These are phyloP conservation scores for Tephrocybe sp. DNA, from an alignment of 768 basidiomycete genomes.

Conservation along the genomic window DNA sequence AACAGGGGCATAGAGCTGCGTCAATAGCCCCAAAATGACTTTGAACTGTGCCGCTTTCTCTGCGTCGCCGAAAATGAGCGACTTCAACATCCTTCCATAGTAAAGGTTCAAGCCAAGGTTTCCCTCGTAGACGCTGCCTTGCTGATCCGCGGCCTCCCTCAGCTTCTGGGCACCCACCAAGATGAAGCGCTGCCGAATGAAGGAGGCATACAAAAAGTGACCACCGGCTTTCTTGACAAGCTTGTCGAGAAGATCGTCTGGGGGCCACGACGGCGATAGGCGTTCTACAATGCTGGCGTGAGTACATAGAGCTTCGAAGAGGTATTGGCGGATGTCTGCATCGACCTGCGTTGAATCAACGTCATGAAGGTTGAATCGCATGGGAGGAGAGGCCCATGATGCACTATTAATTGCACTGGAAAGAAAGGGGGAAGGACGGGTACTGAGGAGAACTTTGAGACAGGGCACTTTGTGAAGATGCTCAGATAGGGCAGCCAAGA, in stretches of 20 bases:
- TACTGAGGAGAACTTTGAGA: slow-evolving; percentile 18
- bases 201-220: slow-evolving; percentile 16
- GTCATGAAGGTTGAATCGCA: slow-evolving; percentile 12
- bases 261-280: slow-evolving; percentile 15
- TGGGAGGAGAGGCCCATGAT: slow-evolving; percentile 4
- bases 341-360: slow-evolving; percentile 10
- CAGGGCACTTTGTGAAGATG: slow-evolving; percentile 13
- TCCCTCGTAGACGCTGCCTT: slow-evolving; percentile 17
- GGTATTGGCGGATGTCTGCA: slow-evolving; percentile 12
- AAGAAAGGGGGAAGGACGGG: slow-evolving; percentile 11
- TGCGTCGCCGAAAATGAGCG: slow-evolving; percentile 1
- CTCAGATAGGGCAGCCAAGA: slow-evolving; percentile 12
- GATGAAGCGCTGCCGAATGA: slow-evolving; percentile 11
- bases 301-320: slow-evolving; percentile 14
- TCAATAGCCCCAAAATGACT: slow-evolving; percentile 8
- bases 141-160: slow-evolving; percentile 12
- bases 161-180: slow-evolving; percentile 12
- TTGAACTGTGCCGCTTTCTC: slow-evolving; percentile 1
- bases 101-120: slow-evolving; percentile 16
- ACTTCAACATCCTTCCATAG: slow-evolving; percentile 14
- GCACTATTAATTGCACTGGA: background rate
- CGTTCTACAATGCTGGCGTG: slow-evolving; percentile 15
- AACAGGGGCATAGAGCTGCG: slow-evolving; percentile 11
- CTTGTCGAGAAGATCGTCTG: slow-evolving; percentile 12
- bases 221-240: slow-evolving; percentile 15